phyloP scores from a whole-genome alignment of 768 basidiomycete genomes.

The Kwoniella newhampshirensis region DNA sequence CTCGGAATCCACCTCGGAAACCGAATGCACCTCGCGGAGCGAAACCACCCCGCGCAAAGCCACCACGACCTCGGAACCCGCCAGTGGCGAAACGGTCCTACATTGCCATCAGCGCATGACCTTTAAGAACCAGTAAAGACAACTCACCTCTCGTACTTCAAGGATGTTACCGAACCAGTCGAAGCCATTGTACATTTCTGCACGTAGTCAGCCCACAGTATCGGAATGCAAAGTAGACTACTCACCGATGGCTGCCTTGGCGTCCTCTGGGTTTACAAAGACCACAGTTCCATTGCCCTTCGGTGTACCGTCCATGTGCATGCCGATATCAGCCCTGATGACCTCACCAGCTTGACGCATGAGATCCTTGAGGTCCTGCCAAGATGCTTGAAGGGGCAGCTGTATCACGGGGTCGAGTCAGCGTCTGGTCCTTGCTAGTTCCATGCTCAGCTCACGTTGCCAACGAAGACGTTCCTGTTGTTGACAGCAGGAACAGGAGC shows the following conservation, averaged over 20 bases:
- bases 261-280: conserved; percentile 86
- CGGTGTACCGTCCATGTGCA: conserved; percentile 78
- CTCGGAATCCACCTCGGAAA: conserved; percentile 57
- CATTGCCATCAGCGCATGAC: neutral
- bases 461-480: conserved; percentile 81
- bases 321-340: conserved; percentile 91
- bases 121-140: neutral
- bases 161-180: conserved; percentile 95
- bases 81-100: conserved; percentile 55
- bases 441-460: conserved; percentile 66
- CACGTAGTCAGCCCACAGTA: neutral
- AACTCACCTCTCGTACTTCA: conserved; percentile 85
- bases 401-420: conserved; percentile 49
- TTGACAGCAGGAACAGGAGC: conserved; percentile 16
- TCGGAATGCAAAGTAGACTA: too few relatives aligned
- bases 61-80: conserved; percentile 54
- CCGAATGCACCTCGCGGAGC: conserved; percentile 62
- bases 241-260: conserved; percentile 85
- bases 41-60: conserved; percentile 56
- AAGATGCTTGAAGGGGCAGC: conserved; percentile 95
- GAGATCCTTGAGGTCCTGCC: conserved; percentile 97
- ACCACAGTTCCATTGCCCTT: conserved; percentile 98
- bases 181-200: conserved; percentile 94
- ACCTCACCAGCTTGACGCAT: conserved; percentile 95
- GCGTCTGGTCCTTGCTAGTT: neutral